Base-by-base conservation (phyloP, 441 rosid genomes). In the Erodium texanum region DNA sequence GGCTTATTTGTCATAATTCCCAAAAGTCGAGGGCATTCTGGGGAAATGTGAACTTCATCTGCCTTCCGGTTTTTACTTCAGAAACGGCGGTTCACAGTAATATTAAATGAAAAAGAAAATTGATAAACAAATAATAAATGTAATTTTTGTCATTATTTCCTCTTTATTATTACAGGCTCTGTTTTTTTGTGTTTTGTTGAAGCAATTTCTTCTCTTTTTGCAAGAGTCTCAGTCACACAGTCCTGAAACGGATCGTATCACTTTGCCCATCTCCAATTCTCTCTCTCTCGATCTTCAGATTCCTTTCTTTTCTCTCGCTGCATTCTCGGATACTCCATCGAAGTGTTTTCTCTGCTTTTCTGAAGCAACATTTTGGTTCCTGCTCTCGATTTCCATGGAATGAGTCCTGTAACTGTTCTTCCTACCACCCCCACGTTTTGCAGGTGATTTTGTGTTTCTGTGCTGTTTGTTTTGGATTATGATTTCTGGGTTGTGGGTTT, bases 71-170 rank as follows among this genome's bases (percentile, higher is more conserved):
- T 48, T 64, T 69, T 16, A 66, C 70, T 74, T 18, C 23, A 27
- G 20, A 59, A 74, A 69, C 73, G 72, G 71, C 73, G 74, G 38
- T 14, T 69, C 71, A 48, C 48, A 61, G 41, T 50, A 24, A 61
- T 71, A 54, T 16, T n/a, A 52, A 52, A n/a, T 56, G 41, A 67
- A 38, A 43, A 64, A 27, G 41, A 7, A 27, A n/a, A n/a, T n/a
- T n/a, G n/a, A n/a, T n/a, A 34, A 22, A 24, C 32, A 68, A 64
- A 66, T n/a, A 48, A 7, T 0, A 20, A 45, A 10, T 18, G 16
- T 16, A 70, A 48, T 68, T 56, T 56, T 22, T 45, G 61, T 20
- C 58, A 64, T 18, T 18, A 14, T 65, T 65, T 59, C 22, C 8
- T 66, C 32, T 14, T 54, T 54, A 54, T 54, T 54, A 54, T 54